Conservation (phyloP, 2,329 filamentous ascomycete genomes). For the Colletotrichum karsti region DNA sequence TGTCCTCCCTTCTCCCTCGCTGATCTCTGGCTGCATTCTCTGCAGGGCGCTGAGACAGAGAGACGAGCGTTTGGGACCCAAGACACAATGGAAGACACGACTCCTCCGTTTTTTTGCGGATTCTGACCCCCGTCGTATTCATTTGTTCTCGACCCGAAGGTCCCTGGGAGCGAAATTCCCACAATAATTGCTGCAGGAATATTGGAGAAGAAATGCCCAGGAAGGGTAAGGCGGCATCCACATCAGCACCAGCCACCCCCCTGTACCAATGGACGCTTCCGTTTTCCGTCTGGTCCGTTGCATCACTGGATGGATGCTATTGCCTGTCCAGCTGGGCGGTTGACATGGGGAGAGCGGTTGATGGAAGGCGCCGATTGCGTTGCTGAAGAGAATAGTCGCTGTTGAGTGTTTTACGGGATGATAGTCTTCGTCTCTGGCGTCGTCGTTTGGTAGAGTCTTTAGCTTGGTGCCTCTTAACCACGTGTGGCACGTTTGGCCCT, state of each 20-base stretch:
- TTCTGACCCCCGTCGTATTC: background rate
- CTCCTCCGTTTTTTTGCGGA: background rate
- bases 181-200: slow-evolving; percentile 14
- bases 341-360: background rate
- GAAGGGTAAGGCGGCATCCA: slow-evolving; percentile 6
- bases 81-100: background rate
- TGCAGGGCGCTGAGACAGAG: slow-evolving; percentile 18
- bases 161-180: slow-evolving; percentile 4
- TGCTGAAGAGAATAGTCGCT: too few species aligned
- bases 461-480: slow-evolving; percentile 3
- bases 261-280: slow-evolving; percentile 19
- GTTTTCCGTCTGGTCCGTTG: background rate
- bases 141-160: slow-evolving; percentile 2
- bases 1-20: background rate
- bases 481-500: background rate
- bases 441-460: background rate
- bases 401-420: too few species aligned
- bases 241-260: slow-evolving; percentile 18
- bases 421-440: too few species aligned
- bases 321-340: background rate
- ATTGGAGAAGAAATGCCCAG: background rate
- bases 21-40: slow-evolving; percentile 10
- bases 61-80: slow-evolving; percentile 3
- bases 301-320: background rate
- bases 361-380: too few species aligned